A percentile compares a stretch with the other conserved stretches of the same genome.
Conservation (phyloP, 2,329 filamentous ascomycete species). For the Helminthosporium solani region DNA sequence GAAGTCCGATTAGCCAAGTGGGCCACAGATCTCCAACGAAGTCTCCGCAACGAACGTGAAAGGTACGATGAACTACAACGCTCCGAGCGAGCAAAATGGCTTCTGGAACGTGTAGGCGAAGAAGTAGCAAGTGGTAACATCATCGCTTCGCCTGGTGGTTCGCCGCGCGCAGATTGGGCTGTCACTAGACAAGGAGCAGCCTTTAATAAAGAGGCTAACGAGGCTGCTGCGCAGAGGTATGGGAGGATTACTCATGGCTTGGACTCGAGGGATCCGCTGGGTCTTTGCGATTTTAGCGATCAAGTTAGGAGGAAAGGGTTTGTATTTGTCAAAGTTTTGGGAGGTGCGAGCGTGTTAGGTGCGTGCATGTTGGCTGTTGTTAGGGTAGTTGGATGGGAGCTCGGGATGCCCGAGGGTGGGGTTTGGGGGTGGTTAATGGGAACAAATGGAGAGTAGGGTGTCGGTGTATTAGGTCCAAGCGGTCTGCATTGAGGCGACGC, state of each 20-base stretch:
- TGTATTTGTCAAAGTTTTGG: constrained; percentile 70
- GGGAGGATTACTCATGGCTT: constrained; percentile 30
- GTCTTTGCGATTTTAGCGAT: constrained; percentile 69
- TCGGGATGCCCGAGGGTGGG: constrained; percentile 26
- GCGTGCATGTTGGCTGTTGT: constrained; percentile 60
- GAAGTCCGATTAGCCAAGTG: constrained; percentile 76
- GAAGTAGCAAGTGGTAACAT: constrained; percentile 53
- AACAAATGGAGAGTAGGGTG: not conserved
- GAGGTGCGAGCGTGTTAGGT: constrained; percentile 71
- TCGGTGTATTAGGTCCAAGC: not conserved
- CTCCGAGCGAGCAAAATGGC: constrained; percentile 67
- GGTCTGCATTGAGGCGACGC: too few species aligned
- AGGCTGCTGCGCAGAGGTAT: constrained; percentile 28
- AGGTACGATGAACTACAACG: constrained; percentile 63
- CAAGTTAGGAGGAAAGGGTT: constrained; percentile 65
- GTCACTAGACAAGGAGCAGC: constrained; percentile 26
- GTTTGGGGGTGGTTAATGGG: constrained; percentile 28
- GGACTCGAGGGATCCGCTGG: constrained; percentile 73
- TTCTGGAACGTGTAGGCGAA: constrained; percentile 66
- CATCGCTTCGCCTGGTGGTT: constrained; percentile 24
- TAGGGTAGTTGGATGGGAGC: constrained; percentile 38
- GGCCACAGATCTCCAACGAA: constrained; percentile 78
- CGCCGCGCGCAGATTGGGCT: constrained; percentile 37
- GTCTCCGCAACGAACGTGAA: constrained; percentile 70
- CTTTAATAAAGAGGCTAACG: constrained; percentile 16